These are phyloP conservation scores for Aphanomyces stellatus DNA, from an alignment of 352 stramenopile species.

Conservation along the genomic window DNA sequence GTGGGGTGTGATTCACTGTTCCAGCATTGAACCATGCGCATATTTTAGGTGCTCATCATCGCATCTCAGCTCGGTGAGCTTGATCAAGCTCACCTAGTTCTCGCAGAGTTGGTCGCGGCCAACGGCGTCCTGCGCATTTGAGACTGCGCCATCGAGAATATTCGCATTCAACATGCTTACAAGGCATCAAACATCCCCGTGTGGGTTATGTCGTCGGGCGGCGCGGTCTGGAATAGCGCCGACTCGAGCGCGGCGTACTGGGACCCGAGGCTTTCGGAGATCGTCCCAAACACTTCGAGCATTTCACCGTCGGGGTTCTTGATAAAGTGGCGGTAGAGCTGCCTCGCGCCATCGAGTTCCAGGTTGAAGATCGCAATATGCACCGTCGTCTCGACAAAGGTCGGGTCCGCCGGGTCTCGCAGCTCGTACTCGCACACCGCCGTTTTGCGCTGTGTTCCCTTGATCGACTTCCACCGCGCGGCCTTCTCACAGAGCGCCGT, in stretches of 20 bases:
- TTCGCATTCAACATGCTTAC: too few relatives aligned
- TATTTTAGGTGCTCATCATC: too few relatives aligned
- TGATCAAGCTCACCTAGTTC: too few relatives aligned
- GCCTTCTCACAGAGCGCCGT: conserved; percentile 50
- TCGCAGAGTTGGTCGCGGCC: too few relatives aligned
- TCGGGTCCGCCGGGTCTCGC: conserved; percentile 51
- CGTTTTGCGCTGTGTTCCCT: conserved; percentile 56
- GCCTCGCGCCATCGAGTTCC: conserved; percentile 37
- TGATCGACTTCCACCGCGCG: conserved; percentile 47
- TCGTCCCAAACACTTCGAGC: conserved; percentile 72
- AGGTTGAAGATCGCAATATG: conserved; percentile 81
- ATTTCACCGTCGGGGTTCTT: conserved; percentile 74
- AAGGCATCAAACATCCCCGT: neutral
- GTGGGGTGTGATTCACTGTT: too few relatives aligned
- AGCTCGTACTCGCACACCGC: conserved; percentile 77
- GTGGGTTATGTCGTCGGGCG: neutral
- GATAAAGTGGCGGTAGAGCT: conserved; percentile 84
- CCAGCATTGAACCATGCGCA: too few relatives aligned
- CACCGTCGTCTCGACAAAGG: conserved; percentile 54
- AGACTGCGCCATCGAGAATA: too few relatives aligned
- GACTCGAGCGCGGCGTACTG: conserved; percentile 25
- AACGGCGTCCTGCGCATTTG: too few relatives aligned
- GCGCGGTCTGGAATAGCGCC: conserved; percentile 16
- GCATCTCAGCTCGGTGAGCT: too few relatives aligned
- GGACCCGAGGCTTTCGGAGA: conserved; percentile 30